Percentiles rank a stretch among this genome's conserved stretches.
phyloP scores from a whole-genome alignment of 2,329 filamentous ascomycete genomes.

The Cadophora malorum region DNA sequence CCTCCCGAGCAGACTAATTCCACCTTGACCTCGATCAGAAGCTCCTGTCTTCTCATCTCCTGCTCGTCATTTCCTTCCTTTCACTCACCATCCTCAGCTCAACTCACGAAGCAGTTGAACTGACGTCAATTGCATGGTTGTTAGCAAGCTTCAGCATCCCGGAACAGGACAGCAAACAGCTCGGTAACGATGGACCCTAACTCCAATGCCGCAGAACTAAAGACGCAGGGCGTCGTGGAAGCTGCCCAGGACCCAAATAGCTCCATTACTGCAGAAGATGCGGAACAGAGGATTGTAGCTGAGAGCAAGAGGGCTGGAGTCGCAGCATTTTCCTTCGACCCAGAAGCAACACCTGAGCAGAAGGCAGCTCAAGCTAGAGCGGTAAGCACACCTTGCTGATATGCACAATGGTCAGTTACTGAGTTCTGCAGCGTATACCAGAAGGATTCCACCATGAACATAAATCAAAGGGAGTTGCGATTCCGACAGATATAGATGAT shows the following conservation, averaged over 20 bases:
- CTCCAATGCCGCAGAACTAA: conserved; percentile 67
- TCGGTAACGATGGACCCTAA: conserved; percentile 38
- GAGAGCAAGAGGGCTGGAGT: conserved; percentile 78
- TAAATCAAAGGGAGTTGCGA: conserved; percentile 68
- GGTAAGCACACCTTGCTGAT: conserved; percentile 56
- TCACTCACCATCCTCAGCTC: neutral
- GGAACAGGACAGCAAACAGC: conserved; percentile 22
- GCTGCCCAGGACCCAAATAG: conserved; percentile 76
- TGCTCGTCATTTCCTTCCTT: neutral
- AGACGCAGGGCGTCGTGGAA: conserved; percentile 80
- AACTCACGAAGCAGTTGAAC: neutral
- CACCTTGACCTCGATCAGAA: conserved; percentile 10
- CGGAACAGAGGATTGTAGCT: conserved; percentile 75
- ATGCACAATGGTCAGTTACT: conserved; percentile 19
- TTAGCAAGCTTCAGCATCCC: conserved; percentile 8
- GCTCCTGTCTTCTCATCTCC: conserved; percentile 7
- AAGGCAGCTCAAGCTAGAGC: conserved; percentile 81
- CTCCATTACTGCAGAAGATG: conserved; percentile 70
- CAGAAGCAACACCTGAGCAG: conserved; percentile 80
- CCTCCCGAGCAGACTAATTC: neutral
- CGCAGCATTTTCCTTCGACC: conserved; percentile 72
- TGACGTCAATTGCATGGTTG: conserved; percentile 16
- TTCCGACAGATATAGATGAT: conserved; percentile 82
- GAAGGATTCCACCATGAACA: conserved; percentile 67
- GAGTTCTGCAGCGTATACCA: conserved; percentile 62